Evolutionary conservation across 2,329 filamentous ascomycete species (phyloP).

Genomic region (Herpomyces periplanetae): DNA sequence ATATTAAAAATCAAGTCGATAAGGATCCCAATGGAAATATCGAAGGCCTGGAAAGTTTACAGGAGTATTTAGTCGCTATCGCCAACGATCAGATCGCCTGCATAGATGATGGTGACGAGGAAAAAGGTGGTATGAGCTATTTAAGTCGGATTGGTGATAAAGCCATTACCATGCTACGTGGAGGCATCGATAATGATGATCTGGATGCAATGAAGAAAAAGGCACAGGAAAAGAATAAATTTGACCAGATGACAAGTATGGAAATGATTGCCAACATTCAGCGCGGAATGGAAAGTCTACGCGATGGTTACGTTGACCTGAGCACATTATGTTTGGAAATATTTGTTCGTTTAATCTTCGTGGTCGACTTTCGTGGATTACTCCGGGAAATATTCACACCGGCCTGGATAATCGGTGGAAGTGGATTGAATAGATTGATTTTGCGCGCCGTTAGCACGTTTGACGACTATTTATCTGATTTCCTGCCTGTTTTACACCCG

Average conservation of each 20-base stretch:
- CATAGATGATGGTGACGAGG: constrained; percentile 43
- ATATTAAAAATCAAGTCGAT: constrained; percentile 13
- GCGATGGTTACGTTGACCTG: constrained; percentile 75
- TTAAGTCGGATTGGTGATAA: constrained; percentile 18
- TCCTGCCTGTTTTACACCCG: constrained; percentile 42
- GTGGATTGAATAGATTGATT: constrained; percentile 76
- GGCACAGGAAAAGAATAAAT: no score
- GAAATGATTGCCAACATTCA: no score
- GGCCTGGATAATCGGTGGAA: constrained; percentile 25
- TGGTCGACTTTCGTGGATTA: constrained; percentile 47
- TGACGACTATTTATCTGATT: constrained; percentile 71
- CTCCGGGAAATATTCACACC: constrained; percentile 65
- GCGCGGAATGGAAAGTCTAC: constrained; percentile 31
- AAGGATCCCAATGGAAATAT: constrained; percentile 19
- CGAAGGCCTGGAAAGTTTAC: constrained; percentile 29
- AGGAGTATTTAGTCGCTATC: constrained; percentile 79
- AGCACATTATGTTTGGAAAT: constrained; percentile 64
- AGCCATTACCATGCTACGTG: no score
- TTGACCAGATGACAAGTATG: no score
- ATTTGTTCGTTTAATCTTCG: constrained; percentile 57
- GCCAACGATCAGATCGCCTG: constrained; percentile 96
- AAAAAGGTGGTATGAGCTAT: constrained; percentile 10
- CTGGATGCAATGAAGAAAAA: no score
- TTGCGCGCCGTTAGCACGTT: constrained; percentile 70
- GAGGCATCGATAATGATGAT: no score